Base-by-base conservation (phyloP, 2,329 filamentous ascomycete genomes). In the Fusarium lyarnte region DNA sequence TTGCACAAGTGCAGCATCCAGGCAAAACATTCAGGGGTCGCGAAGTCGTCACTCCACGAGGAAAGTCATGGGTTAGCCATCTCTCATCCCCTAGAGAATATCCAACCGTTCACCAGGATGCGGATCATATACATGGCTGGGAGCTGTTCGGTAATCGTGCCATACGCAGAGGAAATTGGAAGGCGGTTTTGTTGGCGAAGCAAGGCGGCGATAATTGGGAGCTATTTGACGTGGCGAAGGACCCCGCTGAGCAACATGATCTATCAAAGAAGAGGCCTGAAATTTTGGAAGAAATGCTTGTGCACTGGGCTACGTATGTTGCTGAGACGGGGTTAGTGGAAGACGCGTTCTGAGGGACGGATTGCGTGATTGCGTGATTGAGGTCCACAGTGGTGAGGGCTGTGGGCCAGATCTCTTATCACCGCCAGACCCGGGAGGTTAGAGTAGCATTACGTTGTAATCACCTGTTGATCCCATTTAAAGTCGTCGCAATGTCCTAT, bases 61-160 rank as follows among this genome's bases (percentile, higher is more conserved):
- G 70, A 5, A 66, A 39, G 23, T 69, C 70, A 2, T 73, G 70
- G 70, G 43, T 68, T 19, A n/a, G 2, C 17, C 52, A 25, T 54
- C 55, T 59, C 60, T 54, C 51, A 41, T 57, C 60, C 59, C 13
- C 38, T 29, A 4, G 65, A 3, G 45, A 72, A 5, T 6, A 66
- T 1, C 66, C 78, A 12, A 29, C 12, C 13, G 45, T 72, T 17
- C 67, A 72, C 16, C 51, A 53, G 6, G 69, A 72, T 17, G 62
- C 82, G n/a, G 83, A 87, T 53, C 84, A 86, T 65, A 84, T 88
- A n/a, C 69, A 66, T 47, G 88, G 88, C 16, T 90, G 88, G 88
- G 88, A 90, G 63, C 85, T 86, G 0, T 89, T 86, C 69, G 87
- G 87, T 0, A 83, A 85, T 6, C 58, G 71, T 3, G 88, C 88